Percentiles rank a stretch among this genome's conserved stretches.
These are phyloP conservation scores for Diaporthe eres DNA, from an alignment of 2,329 filamentous ascomycete genomes.

Conservation along the genomic window DNA sequence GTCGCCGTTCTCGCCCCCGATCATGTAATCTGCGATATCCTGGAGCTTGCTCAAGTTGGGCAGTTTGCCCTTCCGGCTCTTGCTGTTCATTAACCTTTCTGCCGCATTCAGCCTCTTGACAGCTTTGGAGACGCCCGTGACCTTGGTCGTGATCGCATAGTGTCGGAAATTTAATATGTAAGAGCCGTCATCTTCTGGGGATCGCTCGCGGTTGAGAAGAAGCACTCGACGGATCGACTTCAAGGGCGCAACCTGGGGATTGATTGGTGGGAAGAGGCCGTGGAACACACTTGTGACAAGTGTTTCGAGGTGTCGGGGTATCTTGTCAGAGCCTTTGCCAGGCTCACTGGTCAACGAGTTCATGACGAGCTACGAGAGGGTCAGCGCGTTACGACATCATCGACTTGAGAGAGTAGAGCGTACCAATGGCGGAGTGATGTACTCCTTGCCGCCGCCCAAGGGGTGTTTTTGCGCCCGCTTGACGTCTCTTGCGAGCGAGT, in stretches of 20 bases:
- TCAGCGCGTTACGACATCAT: slow-evolving; percentile 46
- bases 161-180: slow-evolving; percentile 92
- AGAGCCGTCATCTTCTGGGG: slow-evolving; percentile 67
- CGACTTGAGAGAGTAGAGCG: slow-evolving; percentile 42
- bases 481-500: slow-evolving; percentile 94
- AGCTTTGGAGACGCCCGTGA: slow-evolving; percentile 86
- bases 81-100: slow-evolving; percentile 78
- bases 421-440: slow-evolving; percentile 85
- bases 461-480: slow-evolving; percentile 87
- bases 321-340: slow-evolving; percentile 72
- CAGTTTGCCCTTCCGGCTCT: slow-evolving; percentile 77
- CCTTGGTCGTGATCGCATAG: slow-evolving; percentile 94
- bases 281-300: slow-evolving; percentile 96
- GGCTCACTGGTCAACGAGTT: slow-evolving; percentile 89
- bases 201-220: slow-evolving; percentile 85
- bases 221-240: slow-evolving; percentile 94
- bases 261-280: slow-evolving; percentile 95
- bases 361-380: slow-evolving; percentile 82
- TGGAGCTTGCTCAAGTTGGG: slow-evolving; percentile 92
- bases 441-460: slow-evolving; percentile 86
- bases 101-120: slow-evolving; percentile 88
- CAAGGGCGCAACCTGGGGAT: slow-evolving; percentile 89
- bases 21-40: slow-evolving; percentile 95
- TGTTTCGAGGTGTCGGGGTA: slow-evolving; percentile 95
- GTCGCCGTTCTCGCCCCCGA: slow-evolving; percentile 81